Conservation (phyloP, 2,329 filamentous ascomycete species). For the Exserohilum turcica region DNA sequence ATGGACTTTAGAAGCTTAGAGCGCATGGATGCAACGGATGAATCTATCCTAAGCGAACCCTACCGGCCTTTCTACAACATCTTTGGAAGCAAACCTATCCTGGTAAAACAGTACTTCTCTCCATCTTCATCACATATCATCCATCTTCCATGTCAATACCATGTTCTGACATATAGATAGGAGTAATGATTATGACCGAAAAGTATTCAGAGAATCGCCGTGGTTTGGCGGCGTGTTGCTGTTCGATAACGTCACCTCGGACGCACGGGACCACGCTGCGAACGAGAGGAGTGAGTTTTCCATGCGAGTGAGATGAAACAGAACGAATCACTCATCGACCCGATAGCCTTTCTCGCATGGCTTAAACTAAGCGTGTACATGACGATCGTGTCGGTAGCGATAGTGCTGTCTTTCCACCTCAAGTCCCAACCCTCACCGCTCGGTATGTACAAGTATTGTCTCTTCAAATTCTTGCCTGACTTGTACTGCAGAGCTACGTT, state of each 20-base stretch:
- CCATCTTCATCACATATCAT: too few species aligned
- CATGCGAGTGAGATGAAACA: not conserved
- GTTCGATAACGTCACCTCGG: slow-evolving; percentile 75
- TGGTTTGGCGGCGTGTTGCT: slow-evolving; percentile 69
- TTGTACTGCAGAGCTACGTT: slow-evolving; percentile 65
- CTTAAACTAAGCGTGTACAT: slow-evolving; percentile 89
- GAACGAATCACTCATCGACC: slow-evolving; percentile 7
- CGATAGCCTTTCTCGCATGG: slow-evolving; percentile 78
- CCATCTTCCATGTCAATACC: not conserved
- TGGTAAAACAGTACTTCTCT: slow-evolving; percentile 46
- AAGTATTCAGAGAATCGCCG: slow-evolving; percentile 65
- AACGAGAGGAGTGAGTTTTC: slow-evolving; percentile 67
- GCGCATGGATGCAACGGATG: slow-evolving; percentile 36
- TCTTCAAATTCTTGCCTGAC: slow-evolving; percentile 1
- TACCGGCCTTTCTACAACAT: slow-evolving; percentile 61
- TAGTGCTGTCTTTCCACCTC: slow-evolving; percentile 91
- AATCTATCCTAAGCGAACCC: slow-evolving; percentile 40
- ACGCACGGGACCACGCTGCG: slow-evolving; percentile 78
- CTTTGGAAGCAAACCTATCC: slow-evolving; percentile 55
- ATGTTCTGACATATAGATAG: slow-evolving; percentile 23
- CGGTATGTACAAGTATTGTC: slow-evolving; percentile 15
- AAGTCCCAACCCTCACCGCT: slow-evolving; percentile 65
- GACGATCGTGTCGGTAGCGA: slow-evolving; percentile 85
- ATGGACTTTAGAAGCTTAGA: slow-evolving; percentile 43
- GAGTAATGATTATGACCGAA: slow-evolving; percentile 49